phyloP scores from a whole-genome alignment of 192 early-diverging fungal species.

The Backusella circina region DNA sequence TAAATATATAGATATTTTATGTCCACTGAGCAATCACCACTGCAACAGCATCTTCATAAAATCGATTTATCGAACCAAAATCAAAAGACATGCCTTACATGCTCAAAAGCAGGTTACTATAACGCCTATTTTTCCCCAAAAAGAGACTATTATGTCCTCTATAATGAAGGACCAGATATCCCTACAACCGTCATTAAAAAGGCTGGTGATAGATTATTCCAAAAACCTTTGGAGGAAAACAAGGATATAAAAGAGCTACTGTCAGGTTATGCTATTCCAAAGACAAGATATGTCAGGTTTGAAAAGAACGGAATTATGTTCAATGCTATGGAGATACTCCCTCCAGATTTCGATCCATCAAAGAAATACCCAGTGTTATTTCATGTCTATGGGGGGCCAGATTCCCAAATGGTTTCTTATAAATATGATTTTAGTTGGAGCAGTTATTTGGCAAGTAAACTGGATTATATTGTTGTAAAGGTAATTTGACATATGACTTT shows the following conservation, averaged over 20 bases:
- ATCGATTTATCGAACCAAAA: conserved; percentile 6
- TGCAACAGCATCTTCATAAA: conserved; percentile 37
- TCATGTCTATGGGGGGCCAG: conserved; percentile 90
- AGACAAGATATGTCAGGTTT: neutral
- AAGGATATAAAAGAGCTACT: conserved; percentile 36
- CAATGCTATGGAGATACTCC: conserved; percentile 77
- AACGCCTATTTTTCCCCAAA: conserved; percentile 67
- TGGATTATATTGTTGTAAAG: conserved; percentile 64
- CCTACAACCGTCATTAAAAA: conserved; percentile 73
- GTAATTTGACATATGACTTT: conserved; percentile 11
- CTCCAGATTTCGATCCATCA: conserved; percentile 68
- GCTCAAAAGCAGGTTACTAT: conserved; percentile 55
- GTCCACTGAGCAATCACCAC: conserved; percentile 30
- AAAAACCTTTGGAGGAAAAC: conserved; percentile 56
- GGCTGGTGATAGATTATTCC: conserved; percentile 43
- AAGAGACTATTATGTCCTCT: conserved; percentile 66
- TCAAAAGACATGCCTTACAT: conserved; percentile 21
- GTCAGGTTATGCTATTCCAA: conserved; percentile 56
- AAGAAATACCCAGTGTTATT: conserved; percentile 85
- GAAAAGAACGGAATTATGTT: conserved; percentile 5
- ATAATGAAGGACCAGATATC: conserved; percentile 78
- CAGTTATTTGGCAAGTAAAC: conserved; percentile 57
- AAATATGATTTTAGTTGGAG: conserved; percentile 67
- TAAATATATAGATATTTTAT: conserved; percentile 21
- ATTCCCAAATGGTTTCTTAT: conserved; percentile 73